A percentile compares a stretch with the other conserved stretches of the same genome.
Conservation (phyloP, 208 protist genomes). For the Porcisia deanei region DNA sequence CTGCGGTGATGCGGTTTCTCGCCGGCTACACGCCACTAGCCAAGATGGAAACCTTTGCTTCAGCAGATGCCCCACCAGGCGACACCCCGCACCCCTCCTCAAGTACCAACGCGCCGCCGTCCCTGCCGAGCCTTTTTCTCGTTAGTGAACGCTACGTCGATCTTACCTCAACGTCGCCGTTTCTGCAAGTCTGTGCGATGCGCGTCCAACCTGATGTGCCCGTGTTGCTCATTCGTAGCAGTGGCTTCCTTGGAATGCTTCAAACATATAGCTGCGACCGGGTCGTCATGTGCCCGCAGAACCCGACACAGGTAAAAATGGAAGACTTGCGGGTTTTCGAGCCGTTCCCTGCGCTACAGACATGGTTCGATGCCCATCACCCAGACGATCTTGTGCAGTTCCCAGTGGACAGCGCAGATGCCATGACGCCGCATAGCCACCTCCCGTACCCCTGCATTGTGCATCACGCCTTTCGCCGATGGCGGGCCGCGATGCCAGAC, state of each 20-base stretch:
- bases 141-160: conserved; percentile 52
- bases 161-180: conserved; percentile 33
- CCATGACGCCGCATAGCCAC: conserved; percentile 65
- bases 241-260: conserved; percentile 91
- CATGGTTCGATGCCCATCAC: conserved; percentile 63
- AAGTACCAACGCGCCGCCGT: neutral
- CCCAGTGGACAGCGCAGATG: conserved; percentile 29
- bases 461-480: conserved; percentile 59
- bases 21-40: neutral
- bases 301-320: conserved; percentile 44
- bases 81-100: neutral
- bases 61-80: neutral
- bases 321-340: conserved; percentile 91
- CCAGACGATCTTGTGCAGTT: conserved; percentile 53
- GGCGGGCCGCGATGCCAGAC: conserved; percentile 23
- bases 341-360: conserved; percentile 81
- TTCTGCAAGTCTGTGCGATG: conserved; percentile 20
- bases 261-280: conserved; percentile 64
- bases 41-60: neutral
- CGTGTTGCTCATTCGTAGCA: conserved; percentile 77
- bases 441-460: conserved; percentile 90
- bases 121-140: conserved; percentile 32
- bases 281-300: conserved; percentile 51
- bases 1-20: conserved; percentile 10
- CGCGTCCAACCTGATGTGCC: conserved; percentile 41